phyloP scores from a whole-genome alignment of 768 basidiomycete species.

The Mrakia hoshinonis region DNA sequence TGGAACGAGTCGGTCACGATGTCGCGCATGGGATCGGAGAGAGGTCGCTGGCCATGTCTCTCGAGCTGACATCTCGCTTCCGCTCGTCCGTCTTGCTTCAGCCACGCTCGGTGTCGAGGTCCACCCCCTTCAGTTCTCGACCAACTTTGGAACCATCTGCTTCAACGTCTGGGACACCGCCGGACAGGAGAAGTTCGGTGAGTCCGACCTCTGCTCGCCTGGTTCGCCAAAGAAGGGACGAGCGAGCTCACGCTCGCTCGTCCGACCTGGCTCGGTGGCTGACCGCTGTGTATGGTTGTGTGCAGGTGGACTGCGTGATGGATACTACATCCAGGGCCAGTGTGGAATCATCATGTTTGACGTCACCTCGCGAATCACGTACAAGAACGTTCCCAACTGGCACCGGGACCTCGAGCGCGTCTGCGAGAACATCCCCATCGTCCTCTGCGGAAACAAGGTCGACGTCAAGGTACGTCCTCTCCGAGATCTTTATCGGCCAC shows the following conservation, averaged over 20 bases:
- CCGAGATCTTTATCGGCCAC: neutral
- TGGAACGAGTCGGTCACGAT: too few species aligned
- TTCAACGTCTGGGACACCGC: constrained; percentile 99
- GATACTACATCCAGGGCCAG: constrained; percentile 90
- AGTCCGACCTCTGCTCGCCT: constrained; percentile 74
- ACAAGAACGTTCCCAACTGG: constrained; percentile 99
- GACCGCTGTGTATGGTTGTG: neutral
- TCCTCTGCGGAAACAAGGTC: constrained; percentile 98
- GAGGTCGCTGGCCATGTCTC: too few species aligned
- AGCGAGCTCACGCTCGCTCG: neutral
- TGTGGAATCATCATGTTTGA: constrained; percentile 99
- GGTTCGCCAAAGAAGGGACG: constrained; percentile 44
- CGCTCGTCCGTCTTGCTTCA: constrained; percentile 39
- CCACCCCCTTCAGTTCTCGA: constrained; percentile 87
- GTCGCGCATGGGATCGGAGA: too few species aligned
- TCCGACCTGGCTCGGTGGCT: neutral
- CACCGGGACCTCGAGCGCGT: constrained; percentile 99
- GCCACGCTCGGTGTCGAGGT: constrained; percentile 99
- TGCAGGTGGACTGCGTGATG: constrained; percentile 28
- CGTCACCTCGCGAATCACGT: constrained; percentile 98
- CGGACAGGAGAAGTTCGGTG: constrained; percentile 97
- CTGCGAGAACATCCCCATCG: constrained; percentile 99
- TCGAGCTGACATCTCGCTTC: constrained; percentile 2
- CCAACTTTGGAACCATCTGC: constrained; percentile 97
- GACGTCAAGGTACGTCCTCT: constrained; percentile 77